Base-by-base conservation (phyloP, 345 rosid genomes). In the Eucalyptus polyanthemos region DNA sequence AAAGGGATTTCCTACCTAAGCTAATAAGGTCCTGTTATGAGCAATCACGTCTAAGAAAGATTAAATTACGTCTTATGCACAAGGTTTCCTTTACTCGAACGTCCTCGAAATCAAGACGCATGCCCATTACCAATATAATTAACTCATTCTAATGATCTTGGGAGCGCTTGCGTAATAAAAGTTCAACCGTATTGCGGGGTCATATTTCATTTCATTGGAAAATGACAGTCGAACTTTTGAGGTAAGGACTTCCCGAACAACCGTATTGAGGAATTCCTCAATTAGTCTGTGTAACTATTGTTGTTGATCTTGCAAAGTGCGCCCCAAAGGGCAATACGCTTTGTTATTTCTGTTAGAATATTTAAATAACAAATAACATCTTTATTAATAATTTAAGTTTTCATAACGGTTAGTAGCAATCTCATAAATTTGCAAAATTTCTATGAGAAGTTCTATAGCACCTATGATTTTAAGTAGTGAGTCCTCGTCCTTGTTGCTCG, bases 321-420 rank as follows among this genome's bases (percentile, higher is more conserved):
- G 0, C 31, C 67, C 31, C 4, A 11, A 3, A 6, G 67, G 15
- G 15, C 31, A 60, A 12, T 60, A 11, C 8, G 0, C 4, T 5
- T 25, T 11, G 8, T 24, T 56, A 56, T 56, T 60, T 25, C 0
- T 60, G 1, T 27, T 11, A 11, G n/a, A 60, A 60, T 53, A 53
- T 53, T 21, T 53, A 21, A 53, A 53, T 53, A 53, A 53, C 2
- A 53, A 53, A 8, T 53, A 0, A 8, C 10, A 0, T 19, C 0
- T 21, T 53, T 53, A 53, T 21, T 53, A 19, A 53, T 53, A 53
- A 1, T 21, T 53, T 21, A 8, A 53, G 0, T 21, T 53, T 21
- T 53, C 2, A 8, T 0, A 53, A 53, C 11, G 4, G 0, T 21
- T 2, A 1, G 0, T 21, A 53, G 10, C 0, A 5, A 4, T 53